These are phyloP conservation scores for Penicillium digitatum DNA, from an alignment of 2,329 filamentous ascomycete species.

Conservation along the genomic window DNA sequence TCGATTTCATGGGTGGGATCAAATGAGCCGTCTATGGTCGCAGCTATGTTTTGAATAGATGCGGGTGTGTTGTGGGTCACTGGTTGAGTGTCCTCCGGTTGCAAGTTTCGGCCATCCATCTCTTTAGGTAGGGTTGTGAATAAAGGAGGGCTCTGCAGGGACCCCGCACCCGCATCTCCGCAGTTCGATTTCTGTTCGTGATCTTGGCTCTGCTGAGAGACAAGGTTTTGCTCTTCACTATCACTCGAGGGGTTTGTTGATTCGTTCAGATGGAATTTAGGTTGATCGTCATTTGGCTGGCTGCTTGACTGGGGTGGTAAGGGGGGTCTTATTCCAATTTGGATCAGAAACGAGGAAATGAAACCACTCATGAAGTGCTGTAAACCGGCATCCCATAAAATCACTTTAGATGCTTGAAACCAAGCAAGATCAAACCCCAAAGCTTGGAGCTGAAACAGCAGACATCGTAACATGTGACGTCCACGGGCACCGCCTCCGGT, in stretches of 20 bases:
- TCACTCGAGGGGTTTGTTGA: constrained; percentile 20
- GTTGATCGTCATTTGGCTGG: constrained; percentile 24
- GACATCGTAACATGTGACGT: constrained; percentile 9
- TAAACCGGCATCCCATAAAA: constrained; percentile 18
- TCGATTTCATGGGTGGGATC: not conserved
- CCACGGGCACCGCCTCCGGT: constrained; percentile 9
- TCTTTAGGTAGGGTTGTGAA: constrained; percentile 21
- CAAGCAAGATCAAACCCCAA: constrained; percentile 5
- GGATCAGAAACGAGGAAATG: constrained; percentile 43
- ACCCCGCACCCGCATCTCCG: constrained; percentile 25
- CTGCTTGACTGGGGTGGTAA: constrained; percentile 33
- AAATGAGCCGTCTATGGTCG: not conserved
- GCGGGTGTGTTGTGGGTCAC: constrained; percentile 4
- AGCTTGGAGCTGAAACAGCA: constrained; percentile 1
- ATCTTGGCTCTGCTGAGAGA: constrained; percentile 14
- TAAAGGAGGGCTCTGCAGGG: constrained; percentile 22
- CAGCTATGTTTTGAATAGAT: not conserved
- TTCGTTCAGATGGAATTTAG: constrained; percentile 22
- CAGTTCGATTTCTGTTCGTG: constrained; percentile 4
- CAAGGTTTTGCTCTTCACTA: constrained; percentile 4
- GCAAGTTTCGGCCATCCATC: constrained; percentile 22
- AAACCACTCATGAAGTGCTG: constrained; percentile 44
- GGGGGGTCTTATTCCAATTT: constrained; percentile 43
- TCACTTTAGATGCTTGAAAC: constrained; percentile 2
- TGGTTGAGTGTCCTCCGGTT: constrained; percentile 14